Base-by-base conservation (phyloP, 176 grass and related monocot genomes). In the Tillandsia leiboldiana region DNA sequence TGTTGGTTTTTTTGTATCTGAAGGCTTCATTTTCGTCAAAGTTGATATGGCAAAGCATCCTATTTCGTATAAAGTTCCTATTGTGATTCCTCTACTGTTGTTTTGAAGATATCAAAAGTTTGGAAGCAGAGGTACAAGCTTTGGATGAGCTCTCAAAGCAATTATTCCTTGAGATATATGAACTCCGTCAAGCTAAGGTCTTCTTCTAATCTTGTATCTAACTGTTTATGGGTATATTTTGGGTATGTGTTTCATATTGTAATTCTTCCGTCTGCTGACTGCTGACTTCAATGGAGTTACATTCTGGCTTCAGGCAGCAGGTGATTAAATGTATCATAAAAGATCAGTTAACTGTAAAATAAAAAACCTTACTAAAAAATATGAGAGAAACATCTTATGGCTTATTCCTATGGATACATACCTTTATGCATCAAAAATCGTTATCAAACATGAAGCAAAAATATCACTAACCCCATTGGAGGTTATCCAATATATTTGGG, bases 121-220 rank as follows among this genome's bases (percentile, higher is more conserved):
- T 90, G 76, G 89, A 99, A 82, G 94, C 94, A 68, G 89, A 99
- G 83, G 82, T 90, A 51, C 89, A 93, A 79, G 94, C 87, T 80
- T 77, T 99, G 28, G 94, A 99, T 79, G 94, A 99, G 77, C 86
- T 99, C 73, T 93, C 94, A 22, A 99, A 99, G 79, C 94, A 99
- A 74, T 75, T 99, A 66, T 99, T 93, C 64, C 90, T 99, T 50
- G 94, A 99, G 79, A 81, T 99, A 78, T 93, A 90, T 83, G 94
- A 99, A 79, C 90, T 99, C 66, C 84, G 90, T 48, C 87, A 99
- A 78, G 89, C 89, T 64, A 99, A 99, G 84, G 94, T 99, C 70
- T 71, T 56, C 18, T 73, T 63, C 73, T 74, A 7, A 15, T 14
- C 54, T 59, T 17, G 54, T 59, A 42, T 42, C 33, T 42, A 3